Conservation (phyloP, 257 asterid species). For the Solanum stenotomum region DNA sequence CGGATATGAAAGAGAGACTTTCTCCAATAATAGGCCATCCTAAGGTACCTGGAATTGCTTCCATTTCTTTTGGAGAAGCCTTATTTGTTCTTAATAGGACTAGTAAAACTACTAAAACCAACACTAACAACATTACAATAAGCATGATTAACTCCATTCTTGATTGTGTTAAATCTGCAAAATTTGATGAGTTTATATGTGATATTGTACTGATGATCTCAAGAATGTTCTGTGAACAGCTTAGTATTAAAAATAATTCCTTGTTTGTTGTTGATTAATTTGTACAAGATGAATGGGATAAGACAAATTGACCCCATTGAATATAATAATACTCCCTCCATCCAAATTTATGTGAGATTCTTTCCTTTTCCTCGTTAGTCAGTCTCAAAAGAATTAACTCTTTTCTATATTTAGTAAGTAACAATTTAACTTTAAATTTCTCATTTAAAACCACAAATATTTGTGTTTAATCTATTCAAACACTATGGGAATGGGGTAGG, state of each 20-base stretch:
- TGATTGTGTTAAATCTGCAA: background rate
- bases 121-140: background rate
- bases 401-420: background rate
- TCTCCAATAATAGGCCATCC: constrained; percentile 92
- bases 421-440: background rate
- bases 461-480: background rate
- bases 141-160: constrained; percentile 9
- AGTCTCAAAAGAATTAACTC: background rate
- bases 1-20: constrained; percentile 55
- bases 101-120: background rate
- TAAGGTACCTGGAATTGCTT: constrained; percentile 57
- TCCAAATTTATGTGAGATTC: background rate
- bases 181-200: background rate
- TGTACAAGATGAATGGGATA: background rate
- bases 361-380: background rate
- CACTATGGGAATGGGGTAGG: background rate
- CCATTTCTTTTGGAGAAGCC: constrained; percentile 51
- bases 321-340: background rate
- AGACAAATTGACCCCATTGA: background rate
- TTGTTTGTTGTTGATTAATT: background rate
- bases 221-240: background rate
- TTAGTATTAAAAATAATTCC: background rate
- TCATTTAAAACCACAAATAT: background rate
- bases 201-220: background rate
- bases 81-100: constrained; percentile 21